Evolutionary conservation across 106 monocot species (phyloP).

Genomic region (Phalaenopsis aphrodite): DNA sequence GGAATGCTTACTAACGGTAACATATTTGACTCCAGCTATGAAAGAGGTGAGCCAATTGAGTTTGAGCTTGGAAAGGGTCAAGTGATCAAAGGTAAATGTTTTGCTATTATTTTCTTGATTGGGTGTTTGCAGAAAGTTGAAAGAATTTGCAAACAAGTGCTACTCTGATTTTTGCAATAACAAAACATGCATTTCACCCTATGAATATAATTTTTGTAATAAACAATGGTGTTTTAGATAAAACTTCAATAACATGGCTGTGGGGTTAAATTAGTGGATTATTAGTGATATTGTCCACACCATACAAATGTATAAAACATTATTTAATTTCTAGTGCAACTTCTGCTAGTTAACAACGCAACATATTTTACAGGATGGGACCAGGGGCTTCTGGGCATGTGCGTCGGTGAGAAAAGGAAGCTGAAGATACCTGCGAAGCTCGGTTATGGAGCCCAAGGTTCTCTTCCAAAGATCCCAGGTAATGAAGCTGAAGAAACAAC

Average conservation of each 20-base stretch:
- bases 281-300: too few species aligned
- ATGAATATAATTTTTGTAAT: too few species aligned
- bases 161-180: background rate
- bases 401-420: slow-evolving; percentile 92
- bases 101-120: background rate
- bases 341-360: too few species aligned
- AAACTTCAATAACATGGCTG: too few species aligned
- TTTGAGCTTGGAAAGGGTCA: slow-evolving; percentile 95
- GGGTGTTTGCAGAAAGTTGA: background rate
- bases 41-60: slow-evolving; percentile 94
- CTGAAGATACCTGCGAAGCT: slow-evolving; percentile 95
- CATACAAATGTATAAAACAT: too few species aligned
- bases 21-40: slow-evolving; percentile 96
- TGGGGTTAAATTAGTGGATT: too few species aligned
- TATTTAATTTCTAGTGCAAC: too few species aligned
- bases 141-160: background rate
- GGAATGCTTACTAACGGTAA: slow-evolving; percentile 83
- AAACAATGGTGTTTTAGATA: too few species aligned
- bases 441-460: slow-evolving; percentile 84
- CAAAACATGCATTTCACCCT: too few species aligned
- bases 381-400: slow-evolving; percentile 94
- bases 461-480: slow-evolving; percentile 75
- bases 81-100: slow-evolving; percentile 82
- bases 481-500: background rate
- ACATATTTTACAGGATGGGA: slow-evolving; percentile 64